phyloP scores from a whole-genome alignment of 306 rosid genomes.

The Trichosanthes truncata region DNA sequence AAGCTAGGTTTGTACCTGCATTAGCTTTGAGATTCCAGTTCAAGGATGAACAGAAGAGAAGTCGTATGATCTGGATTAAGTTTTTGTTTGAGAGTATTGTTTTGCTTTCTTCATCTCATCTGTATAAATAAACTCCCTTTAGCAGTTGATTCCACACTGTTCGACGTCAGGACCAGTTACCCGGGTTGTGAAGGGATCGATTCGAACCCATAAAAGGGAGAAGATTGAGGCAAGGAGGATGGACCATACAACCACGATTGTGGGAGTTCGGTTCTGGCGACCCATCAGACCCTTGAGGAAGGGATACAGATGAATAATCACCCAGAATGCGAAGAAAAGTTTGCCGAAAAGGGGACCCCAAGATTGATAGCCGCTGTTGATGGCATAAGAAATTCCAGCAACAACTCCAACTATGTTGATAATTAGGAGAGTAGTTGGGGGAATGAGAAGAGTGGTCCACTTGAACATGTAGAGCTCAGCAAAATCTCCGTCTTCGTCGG shows the following conservation, averaged over 20 bases:
- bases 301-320: slow-evolving; percentile 87
- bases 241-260: slow-evolving; percentile 93
- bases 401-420: slow-evolving; percentile 92
- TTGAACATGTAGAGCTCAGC: slow-evolving; percentile 89
- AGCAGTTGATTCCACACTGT: slow-evolving; percentile 94
- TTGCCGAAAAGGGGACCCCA: slow-evolving; percentile 99
- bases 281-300: slow-evolving; percentile 99
- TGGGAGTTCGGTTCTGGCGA: slow-evolving; percentile 91
- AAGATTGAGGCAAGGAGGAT: slow-evolving; percentile 90
- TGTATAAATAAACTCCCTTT: slow-evolving; percentile 6
- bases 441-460: slow-evolving; percentile 95
- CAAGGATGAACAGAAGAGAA: background rate
- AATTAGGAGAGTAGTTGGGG: slow-evolving; percentile 87
- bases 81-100: background rate
- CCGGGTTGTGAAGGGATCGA: slow-evolving; percentile 79
- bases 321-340: slow-evolving; percentile 99
- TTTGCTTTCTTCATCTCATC: background rate
- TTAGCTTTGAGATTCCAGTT: background rate
- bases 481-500: slow-evolving; percentile 91
- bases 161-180: slow-evolving; percentile 86
- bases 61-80: background rate
- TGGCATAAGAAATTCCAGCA: slow-evolving; percentile 88
- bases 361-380: slow-evolving; percentile 97
- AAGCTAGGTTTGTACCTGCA: background rate
- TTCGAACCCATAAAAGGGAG: slow-evolving; percentile 84